Evolutionary conservation across 129 eudicot genomes (phyloP).

Genomic region (Kitagawia praeruptora): DNA sequence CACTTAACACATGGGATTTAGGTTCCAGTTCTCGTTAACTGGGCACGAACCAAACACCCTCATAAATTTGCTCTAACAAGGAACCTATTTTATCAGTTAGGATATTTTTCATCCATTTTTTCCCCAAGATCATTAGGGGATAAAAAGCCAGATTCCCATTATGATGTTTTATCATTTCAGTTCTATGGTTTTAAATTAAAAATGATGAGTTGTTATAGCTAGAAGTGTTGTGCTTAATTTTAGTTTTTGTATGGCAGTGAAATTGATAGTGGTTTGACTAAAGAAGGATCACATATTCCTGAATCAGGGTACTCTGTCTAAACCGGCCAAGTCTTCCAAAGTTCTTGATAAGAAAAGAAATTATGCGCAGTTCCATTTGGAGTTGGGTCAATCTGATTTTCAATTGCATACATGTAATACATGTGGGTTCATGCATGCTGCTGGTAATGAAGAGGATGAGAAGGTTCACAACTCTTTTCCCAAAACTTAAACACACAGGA

Average conservation of each 20-base stretch:
- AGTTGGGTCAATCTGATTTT: constrained; percentile 79
- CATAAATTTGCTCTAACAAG: too few relatives aligned
- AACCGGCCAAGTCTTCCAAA: constrained; percentile 11
- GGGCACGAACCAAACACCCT: too few relatives aligned
- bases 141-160: too few relatives aligned
- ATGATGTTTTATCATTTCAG: too few relatives aligned
- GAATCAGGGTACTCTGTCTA: background rate
- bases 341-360: constrained; percentile 60
- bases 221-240: background rate
- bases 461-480: constrained; percentile 64
- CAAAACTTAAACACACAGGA: constrained; percentile 69
- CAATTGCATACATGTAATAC: constrained; percentile 49
- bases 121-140: too few relatives aligned
- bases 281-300: constrained; percentile 1
- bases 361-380: constrained; percentile 72
- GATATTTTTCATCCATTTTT: too few relatives aligned
- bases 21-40: too few relatives aligned
- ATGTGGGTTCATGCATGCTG: constrained; percentile 69
- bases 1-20: too few relatives aligned
- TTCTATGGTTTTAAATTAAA: too few relatives aligned
- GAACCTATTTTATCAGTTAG: too few relatives aligned
- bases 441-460: constrained; percentile 66
- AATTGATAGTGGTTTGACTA: constrained; percentile 14
- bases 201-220: too few relatives aligned
- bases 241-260: constrained; percentile 7